These are phyloP conservation scores for Phytophthora sp. DNA, from an alignment of 352 stramenopile genomes.

Conservation along the genomic window DNA sequence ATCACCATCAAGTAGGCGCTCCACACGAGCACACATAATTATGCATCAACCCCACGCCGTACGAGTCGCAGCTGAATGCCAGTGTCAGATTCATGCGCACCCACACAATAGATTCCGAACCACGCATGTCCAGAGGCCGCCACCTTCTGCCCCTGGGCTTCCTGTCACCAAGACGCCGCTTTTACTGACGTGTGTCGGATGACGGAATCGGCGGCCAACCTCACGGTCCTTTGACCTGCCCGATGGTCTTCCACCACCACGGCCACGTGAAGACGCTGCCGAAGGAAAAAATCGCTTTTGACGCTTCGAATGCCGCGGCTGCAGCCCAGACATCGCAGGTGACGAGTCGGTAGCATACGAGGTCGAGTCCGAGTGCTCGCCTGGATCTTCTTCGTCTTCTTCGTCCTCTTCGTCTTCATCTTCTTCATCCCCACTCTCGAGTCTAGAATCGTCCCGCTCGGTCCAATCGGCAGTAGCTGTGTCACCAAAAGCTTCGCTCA, in stretches of 20 bases:
- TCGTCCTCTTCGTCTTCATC: conserved; percentile 40
- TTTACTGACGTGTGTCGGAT: conserved; percentile 35
- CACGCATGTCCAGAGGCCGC: conserved; percentile 32
- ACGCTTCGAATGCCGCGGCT: conserved; percentile 25
- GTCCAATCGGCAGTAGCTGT: conserved; percentile 40
- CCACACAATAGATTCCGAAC: conserved; percentile 39
- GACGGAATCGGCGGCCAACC: conserved; percentile 19
- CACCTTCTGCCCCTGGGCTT: conserved; percentile 14
- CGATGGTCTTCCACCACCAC: conserved; percentile 14
- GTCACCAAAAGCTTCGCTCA: conserved; percentile 77
- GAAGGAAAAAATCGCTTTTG: conserved; percentile 25
- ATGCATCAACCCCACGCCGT: conserved; percentile 18
- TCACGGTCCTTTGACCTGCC: conserved; percentile 24
- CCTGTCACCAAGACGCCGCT: conserved; percentile 8
- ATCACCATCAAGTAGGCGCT: conserved; percentile 27
- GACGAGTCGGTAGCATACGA: conserved; percentile 37
- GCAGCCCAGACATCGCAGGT: conserved; percentile 30
- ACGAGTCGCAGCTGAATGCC: neutral
- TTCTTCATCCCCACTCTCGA: conserved; percentile 34
- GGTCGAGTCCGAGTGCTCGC: conserved; percentile 35
- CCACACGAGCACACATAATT: conserved; percentile 24
- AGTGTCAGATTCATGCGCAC: conserved; percentile 25
- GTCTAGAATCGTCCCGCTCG: conserved; percentile 25
- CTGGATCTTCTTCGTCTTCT: conserved; percentile 27
- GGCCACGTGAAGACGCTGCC: conserved; percentile 15